Evolutionary conservation across 176 grass and related monocot genomes (phyloP), one percentile per base, ranked within the genome.

Genomic region (Oryza rufipogon): DNA sequence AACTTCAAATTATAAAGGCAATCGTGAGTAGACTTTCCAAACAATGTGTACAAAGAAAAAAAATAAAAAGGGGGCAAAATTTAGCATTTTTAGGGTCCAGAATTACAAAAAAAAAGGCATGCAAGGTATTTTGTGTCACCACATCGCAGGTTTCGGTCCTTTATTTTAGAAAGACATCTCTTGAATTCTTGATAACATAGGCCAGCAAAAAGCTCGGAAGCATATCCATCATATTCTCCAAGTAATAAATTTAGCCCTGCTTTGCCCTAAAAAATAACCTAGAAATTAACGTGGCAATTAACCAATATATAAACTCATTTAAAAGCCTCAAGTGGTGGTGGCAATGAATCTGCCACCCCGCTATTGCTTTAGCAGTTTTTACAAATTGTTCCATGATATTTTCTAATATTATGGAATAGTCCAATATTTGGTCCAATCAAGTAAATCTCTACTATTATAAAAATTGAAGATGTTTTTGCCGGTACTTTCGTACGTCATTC

Each of bases 21-120:
- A 15, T n/a, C 30, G 63, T 78, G 9, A 81, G 28, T 64, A 14
- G 25, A 25, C 46, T 74, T 83, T 8, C 3, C 26, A 64, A 32
- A 73, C 70, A 17, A 64, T n/a, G 10, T 7, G 28, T 48, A 23
- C 0, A 42, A 30, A 71, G 2, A 14, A 45, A 28, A 32, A 64
- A 13, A 2, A 56, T 19, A 58, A 6, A n/a, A n/a, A 14, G 4
- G 48, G 12, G 12, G 17, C 7, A 74, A 64, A 32, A n/a, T 32
- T 9, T n/a, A 66, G 12, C 47, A 38, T 39, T 44, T 87, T 74
- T 11, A 81, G 0, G 6, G 5, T 41, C 39, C 16, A 19, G 22
- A 17, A 28, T 82, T 71, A n/a, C 9, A 34, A 81, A 52, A 70
- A 82, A 52, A 38, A 82, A 58, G 15, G 1, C 19, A 70, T 6